Base-by-base conservation (phyloP, 208 protist genomes). In the Balamuthia mandrillaris region DNA sequence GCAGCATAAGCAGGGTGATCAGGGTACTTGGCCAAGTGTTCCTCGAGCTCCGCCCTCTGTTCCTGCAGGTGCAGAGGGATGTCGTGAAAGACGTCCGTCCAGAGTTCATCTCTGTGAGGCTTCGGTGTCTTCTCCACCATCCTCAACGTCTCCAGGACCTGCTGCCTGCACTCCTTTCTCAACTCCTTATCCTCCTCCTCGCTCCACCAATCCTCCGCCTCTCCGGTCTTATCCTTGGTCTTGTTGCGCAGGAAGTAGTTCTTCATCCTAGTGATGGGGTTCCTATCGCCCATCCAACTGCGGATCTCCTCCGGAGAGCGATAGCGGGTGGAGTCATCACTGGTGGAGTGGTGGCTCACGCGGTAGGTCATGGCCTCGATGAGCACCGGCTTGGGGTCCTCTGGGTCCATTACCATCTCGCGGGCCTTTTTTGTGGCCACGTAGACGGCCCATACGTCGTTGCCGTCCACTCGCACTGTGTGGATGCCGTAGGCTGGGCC, bases 361-460 rank as follows among this genome's bases (percentile, higher is more conserved):
- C 97, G 95, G 90, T 98, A 99, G 4, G 96, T 96, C 92, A 99
- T 96, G 18, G 96, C 96, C 89, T 99, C 97, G 47, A 99, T 95
- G 2, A 99, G 86, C 5, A 97, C 94, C 18, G 97, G 96, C 16
- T 85, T 47, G 75, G 94, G 91, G 27, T 95, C 65, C 47, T 90
- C 88, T n/a, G n/a, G n/a, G n/a, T n/a, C n/a, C 41, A 97, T 60
- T 29, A 95, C 95, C 18, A 96, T 87, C 60, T 95, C 85, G 35
- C 96, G 93, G 1, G 96, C 96, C 37, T 89, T 83, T 54, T 95
- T 94, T 10, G 95, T 95, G 0, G 94, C 95, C 51, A 95, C 92
- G 84, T 96, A 95, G 7, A 98, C 96, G 27, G 97, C 97, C 74
- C 98, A 94, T 39, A 97, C 86, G 88, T 99, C 97, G 81, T 97